Evolutionary conservation across 257 asterid species (phyloP), one percentile per base, ranked within the genome.

Genomic region (Petunia axillaris): DNA sequence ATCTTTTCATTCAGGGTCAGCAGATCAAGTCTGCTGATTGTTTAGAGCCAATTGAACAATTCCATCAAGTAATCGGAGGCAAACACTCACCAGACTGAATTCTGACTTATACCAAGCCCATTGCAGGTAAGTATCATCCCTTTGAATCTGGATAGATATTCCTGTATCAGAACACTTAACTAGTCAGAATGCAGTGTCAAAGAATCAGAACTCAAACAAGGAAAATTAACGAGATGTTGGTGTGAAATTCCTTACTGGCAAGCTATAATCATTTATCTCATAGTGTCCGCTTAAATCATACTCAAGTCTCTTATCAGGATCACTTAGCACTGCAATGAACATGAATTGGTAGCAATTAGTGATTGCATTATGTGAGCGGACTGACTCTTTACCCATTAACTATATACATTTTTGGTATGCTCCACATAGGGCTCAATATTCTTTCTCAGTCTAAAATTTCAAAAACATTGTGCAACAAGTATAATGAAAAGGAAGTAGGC

Each of bases 91-190:
- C 91, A 86, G 70, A 84, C 86, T 77, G 92, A 87, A 8, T 85
- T 79, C 83, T 85, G 87, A 79, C 85, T 85, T 66, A 91, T 90
- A 54, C 96, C 96, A 80, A 91, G 96, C 75, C 94, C 94, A 77
- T 91, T 91, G 76, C 90, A 88, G 73, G 92, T 91, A 54, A 88
- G 90, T 66, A 91, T 91, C 95, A 91, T 89, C 76, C 92, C 95
- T 81, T 91, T 91, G 81, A 91, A 91, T 91, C 91, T 89, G 70
- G 95, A 83, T 64, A 91, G 85, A 81, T 91, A 91, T 80, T 91
- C 95, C 93, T 89, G 85, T 57, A 73, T 80, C 8, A 7, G 58
- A 67, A 64, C 44, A 59, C 62, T 76, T 62, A 73, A 35, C 36
- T 10, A 73, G 46, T 73, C 63, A 73, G 78, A 36, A 11, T 50